Conservation (phyloP, 1,139 yeast species). For the Yamadazyma dushanensis region DNA sequence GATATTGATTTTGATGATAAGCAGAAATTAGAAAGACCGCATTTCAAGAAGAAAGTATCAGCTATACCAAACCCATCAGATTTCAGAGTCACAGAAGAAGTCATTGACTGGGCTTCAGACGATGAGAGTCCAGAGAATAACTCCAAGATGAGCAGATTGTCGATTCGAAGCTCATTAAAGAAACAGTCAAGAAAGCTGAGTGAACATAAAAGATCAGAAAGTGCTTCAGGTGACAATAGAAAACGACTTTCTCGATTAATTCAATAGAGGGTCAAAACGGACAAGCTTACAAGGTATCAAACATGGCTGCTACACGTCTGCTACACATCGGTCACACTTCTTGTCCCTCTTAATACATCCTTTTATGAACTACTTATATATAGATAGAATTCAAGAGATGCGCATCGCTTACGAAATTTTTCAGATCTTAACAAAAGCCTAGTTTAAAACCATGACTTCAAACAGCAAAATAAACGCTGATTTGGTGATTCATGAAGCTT, state of each 20-base stretch:
- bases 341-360: no score
- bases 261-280: no score
- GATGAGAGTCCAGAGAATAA: slow-evolving; percentile 44
- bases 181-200: slow-evolving; percentile 33
- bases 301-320: no score
- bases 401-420: slow-evolving; percentile 10
- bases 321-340: no score
- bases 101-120: slow-evolving; percentile 50
- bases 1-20: slow-evolving; percentile 32
- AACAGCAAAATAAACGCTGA: background rate
- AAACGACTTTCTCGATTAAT: slow-evolving; percentile 16
- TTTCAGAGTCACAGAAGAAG: slow-evolving; percentile 43
- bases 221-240: slow-evolving; percentile 22
- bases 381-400: slow-evolving; percentile 6
- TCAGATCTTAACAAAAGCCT: background rate
- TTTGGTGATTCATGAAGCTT: background rate
- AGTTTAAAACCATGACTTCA: background rate
- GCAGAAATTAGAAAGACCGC: slow-evolving; percentile 19
- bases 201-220: slow-evolving; percentile 37
- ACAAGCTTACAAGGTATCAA: no score
- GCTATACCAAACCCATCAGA: slow-evolving; percentile 33
- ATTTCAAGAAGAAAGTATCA: slow-evolving; percentile 35
- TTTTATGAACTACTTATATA: background rate
- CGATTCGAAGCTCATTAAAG: slow-evolving; percentile 43
- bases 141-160: slow-evolving; percentile 41